phyloP scores from a whole-genome alignment of 2,329 filamentous ascomycete species.

The Lachnellula occidentalis region DNA sequence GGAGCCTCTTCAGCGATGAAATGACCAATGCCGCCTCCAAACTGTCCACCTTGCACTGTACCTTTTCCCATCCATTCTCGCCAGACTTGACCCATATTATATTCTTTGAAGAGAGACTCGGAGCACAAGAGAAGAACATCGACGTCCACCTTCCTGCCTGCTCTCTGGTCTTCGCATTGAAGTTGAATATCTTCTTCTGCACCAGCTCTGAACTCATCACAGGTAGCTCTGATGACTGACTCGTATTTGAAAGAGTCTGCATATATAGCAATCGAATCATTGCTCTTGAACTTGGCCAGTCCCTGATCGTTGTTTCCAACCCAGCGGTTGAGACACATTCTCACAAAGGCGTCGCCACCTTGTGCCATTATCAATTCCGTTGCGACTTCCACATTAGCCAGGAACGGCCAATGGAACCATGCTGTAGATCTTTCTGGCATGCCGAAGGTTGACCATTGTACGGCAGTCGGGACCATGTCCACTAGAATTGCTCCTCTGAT shows the following conservation, averaged over 20 bases:
- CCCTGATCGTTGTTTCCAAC: conserved; percentile 22
- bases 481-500: conserved; percentile 38
- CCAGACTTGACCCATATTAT: conserved; percentile 36
- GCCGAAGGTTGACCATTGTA: conserved; percentile 40
- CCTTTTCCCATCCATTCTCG: no score
- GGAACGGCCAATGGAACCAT: conserved; percentile 45
- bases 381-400: conserved; percentile 41
- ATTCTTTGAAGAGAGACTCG: conserved; percentile 38
- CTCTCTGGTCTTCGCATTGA: conserved; percentile 41
- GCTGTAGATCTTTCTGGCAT: conserved; percentile 32
- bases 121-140: conserved; percentile 41
- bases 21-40: conserved; percentile 38
- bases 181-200: conserved; percentile 37
- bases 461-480: conserved; percentile 44
- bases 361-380: conserved; percentile 38
- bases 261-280: conserved; percentile 40
- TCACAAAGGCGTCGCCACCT: conserved; percentile 37
- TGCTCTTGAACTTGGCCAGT: conserved; percentile 21
- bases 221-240: conserved; percentile 38
- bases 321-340: conserved; percentile 31
- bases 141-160: conserved; percentile 38
- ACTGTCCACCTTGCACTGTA: conserved; percentile 25
- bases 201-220: conserved; percentile 43
- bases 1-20: conserved; percentile 43
- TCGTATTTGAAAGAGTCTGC: conserved; percentile 36